A percentile compares a stretch with the other conserved stretches of the same genome.
These are phyloP conservation scores for Candida vartiovaarae DNA, from an alignment of 805 yeast species.

Conservation along the genomic window DNA sequence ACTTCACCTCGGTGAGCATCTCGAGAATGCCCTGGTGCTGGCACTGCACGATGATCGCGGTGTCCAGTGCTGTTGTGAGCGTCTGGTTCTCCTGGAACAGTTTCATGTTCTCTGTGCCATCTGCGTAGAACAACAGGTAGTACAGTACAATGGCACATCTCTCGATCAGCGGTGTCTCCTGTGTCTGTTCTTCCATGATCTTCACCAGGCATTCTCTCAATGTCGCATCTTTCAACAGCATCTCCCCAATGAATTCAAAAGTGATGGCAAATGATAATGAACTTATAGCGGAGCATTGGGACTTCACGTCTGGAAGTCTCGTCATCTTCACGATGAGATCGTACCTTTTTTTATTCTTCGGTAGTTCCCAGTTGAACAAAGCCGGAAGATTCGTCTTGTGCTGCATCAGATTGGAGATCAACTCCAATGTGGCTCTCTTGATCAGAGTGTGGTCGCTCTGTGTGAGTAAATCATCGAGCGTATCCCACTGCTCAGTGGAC, in stretches of 20 bases:
- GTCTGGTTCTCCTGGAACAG: background rate
- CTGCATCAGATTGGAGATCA: constrained; percentile 52
- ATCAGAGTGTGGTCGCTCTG: constrained; percentile 37
- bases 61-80: background rate
- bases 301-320: constrained; percentile 29
- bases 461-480: constrained; percentile 37
- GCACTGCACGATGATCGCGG: background rate
- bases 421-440: constrained; percentile 56
- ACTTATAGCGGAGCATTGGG: constrained; percentile 37
- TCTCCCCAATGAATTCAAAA: constrained; percentile 29
- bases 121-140: constrained; percentile 18
- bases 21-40: background rate
- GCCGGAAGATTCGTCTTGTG: constrained; percentile 37
- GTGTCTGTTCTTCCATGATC: constrained; percentile 23
- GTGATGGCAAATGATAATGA: constrained; percentile 29
- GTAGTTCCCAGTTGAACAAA: constrained; percentile 47
- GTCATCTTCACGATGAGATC: constrained; percentile 34
- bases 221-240: constrained; percentile 20
- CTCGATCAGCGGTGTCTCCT: constrained; percentile 26
- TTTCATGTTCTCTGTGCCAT: constrained; percentile 10
- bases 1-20: background rate
- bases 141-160: constrained; percentile 27
- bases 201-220: constrained; percentile 21
- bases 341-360: constrained; percentile 33
- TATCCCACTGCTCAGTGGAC: constrained; percentile 32